Percentiles rank a stretch among this genome's conserved stretches.
phyloP scores from a whole-genome alignment of 83 land plant genomes.

The Picea abies region DNA sequence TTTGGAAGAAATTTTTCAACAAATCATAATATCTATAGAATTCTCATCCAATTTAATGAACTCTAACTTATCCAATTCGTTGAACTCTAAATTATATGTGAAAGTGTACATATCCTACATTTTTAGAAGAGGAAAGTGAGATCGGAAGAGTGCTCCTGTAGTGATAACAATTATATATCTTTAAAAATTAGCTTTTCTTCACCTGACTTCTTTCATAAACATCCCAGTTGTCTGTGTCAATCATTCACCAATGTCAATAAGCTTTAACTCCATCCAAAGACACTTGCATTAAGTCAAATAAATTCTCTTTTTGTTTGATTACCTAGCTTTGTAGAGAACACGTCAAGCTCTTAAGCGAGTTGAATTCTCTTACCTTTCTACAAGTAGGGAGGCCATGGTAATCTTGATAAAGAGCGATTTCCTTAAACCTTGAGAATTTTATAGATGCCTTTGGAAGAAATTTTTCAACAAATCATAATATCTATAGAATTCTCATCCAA shows the following conservation, averaged over 20 bases:
- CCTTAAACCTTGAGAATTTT: slow-evolving; percentile 24
- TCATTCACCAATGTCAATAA: not conserved
- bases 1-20: slow-evolving; percentile 47
- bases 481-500: too few relatives aligned
- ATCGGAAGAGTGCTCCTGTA: too few relatives aligned
- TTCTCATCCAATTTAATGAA: too few relatives aligned
- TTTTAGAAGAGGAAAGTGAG: too few relatives aligned
- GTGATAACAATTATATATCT: slow-evolving; percentile 53
- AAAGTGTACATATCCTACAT: too few relatives aligned
- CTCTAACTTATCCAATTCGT: too few relatives aligned
- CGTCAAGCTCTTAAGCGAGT: not conserved
- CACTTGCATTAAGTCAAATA: not conserved
- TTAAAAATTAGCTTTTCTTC: slow-evolving; percentile 36
- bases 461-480: slow-evolving; percentile 40
- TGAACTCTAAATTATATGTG: too few relatives aligned
- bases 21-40: slow-evolving; percentile 16
- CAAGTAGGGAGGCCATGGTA: slow-evolving; percentile 24
- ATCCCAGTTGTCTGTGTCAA: slow-evolving; percentile 42
- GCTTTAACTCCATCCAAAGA: not conserved
- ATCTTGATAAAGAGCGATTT: too few relatives aligned
- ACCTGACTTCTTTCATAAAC: slow-evolving; percentile 60
- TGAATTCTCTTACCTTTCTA: slow-evolving; percentile 30
- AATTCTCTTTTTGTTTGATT: not conserved
- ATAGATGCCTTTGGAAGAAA: slow-evolving; percentile 32
- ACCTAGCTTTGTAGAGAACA: not conserved